A percentile compares a stretch with the other conserved stretches of the same genome.
These are phyloP conservation scores for Yarrowia hollandica DNA, from an alignment of 805 yeast genomes.

Conservation along the genomic window DNA sequence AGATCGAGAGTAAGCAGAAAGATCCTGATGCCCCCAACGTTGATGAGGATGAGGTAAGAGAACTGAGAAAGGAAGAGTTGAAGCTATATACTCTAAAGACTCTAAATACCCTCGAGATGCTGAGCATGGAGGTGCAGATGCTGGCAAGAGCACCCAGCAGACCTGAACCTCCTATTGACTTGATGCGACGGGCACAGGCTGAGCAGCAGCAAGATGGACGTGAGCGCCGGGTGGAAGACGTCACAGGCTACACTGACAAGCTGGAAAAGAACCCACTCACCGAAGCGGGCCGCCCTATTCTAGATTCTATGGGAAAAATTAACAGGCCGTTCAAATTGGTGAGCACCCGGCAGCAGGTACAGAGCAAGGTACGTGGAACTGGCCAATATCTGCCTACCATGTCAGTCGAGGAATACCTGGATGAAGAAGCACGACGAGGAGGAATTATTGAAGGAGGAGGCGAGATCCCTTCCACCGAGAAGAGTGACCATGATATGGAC, in stretches of 20 bases:
- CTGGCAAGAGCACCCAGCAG: constrained; percentile 45
- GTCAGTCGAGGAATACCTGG: constrained; percentile 89
- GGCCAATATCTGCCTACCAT: constrained; percentile 93
- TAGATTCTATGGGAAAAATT: constrained; percentile 75
- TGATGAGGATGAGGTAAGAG: constrained; percentile 67
- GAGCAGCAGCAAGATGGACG: constrained; percentile 6
- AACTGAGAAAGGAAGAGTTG: constrained; percentile 57
- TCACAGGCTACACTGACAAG: constrained; percentile 60
- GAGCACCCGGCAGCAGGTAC: constrained; percentile 52
- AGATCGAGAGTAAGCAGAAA: constrained; percentile 1
- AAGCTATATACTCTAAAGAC: constrained; percentile 53
- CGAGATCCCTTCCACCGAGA: constrained; percentile 45
- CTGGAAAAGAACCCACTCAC: constrained; percentile 48
- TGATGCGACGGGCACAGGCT: constrained; percentile 16
- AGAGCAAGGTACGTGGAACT: constrained; percentile 75
- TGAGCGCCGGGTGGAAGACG: constrained; percentile 20
- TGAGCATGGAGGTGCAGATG: constrained; percentile 66
- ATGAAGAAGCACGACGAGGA: constrained; percentile 81
- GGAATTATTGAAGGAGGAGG: constrained; percentile 55
- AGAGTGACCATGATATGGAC: constrained; percentile 52
- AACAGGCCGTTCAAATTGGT: constrained; percentile 80
- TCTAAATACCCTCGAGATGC: constrained; percentile 56
- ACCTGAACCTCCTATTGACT: constrained; percentile 33
- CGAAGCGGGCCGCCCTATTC: constrained; percentile 45
- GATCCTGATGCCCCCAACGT: constrained; percentile 32